A percentile compares a stretch with the other conserved stretches of the same genome.
Evolutionary conservation across 495 filamentous ascomycete species (phyloP).

Genomic region (Pyrenula aspistea): DNA sequence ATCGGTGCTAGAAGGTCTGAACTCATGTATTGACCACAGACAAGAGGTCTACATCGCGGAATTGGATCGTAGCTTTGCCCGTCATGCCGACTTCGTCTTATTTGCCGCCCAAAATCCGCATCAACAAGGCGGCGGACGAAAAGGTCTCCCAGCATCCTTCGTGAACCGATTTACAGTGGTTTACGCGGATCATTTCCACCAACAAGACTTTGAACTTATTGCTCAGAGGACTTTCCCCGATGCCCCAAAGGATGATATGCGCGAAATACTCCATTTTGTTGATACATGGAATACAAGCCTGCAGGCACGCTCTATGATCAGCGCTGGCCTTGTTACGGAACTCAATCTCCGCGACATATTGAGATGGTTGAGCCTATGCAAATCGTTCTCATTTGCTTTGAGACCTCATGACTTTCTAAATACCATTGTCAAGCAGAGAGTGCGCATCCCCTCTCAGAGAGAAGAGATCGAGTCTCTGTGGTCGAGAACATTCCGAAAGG

Average conservation of each 20-base stretch:
- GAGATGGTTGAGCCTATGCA: conserved; percentile 71
- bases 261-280: conserved; percentile 29
- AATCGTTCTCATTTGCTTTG: conserved; percentile 32
- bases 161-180: conserved; percentile 98
- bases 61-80: conserved; percentile 81
- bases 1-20: conserved; percentile 91
- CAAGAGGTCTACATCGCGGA: conserved; percentile 94
- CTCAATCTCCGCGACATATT: conserved; percentile 90
- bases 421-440: conserved; percentile 78
- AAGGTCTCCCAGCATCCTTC: conserved; percentile 90
- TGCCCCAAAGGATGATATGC: conserved; percentile 37
- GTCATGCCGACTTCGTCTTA: conserved; percentile 77
- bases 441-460: conserved; percentile 60
- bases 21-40: conserved; percentile 93
- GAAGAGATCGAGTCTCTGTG: conserved; percentile 1
- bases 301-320: not conserved
- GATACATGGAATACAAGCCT: not conserved
- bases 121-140: conserved; percentile 90
- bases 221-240: conserved; percentile 61
- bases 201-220: conserved; percentile 71
- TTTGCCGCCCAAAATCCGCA: conserved; percentile 98
- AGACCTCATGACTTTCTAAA: conserved; percentile 60
- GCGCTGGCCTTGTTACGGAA: conserved; percentile 41
- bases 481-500: conserved; percentile 14
- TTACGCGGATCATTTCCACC: conserved; percentile 77